phyloP scores from a whole-genome alignment of 1,139 yeast genomes.

The Magnusiomyces starmeri region DNA sequence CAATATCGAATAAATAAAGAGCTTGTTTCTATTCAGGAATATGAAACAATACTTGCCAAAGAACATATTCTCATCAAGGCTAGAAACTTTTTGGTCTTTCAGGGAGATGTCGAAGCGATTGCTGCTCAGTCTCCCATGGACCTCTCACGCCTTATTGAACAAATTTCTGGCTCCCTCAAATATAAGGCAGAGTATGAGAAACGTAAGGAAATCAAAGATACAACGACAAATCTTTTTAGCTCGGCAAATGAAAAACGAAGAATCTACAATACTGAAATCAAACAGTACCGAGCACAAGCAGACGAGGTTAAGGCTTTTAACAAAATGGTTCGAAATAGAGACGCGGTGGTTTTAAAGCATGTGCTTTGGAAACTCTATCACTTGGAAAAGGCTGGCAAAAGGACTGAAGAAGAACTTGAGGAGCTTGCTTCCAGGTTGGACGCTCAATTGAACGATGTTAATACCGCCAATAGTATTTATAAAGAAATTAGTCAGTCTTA shows the following conservation, averaged over 20 bases:
- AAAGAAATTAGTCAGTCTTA: not conserved
- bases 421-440: not conserved
- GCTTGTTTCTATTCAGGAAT: conserved; percentile 57
- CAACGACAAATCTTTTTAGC: conserved; percentile 57
- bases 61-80: conserved; percentile 87
- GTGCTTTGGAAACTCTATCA: conserved; percentile 65
- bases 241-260: conserved; percentile 65
- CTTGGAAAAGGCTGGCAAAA: conserved; percentile 38
- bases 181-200: conserved; percentile 60
- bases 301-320: conserved; percentile 67
- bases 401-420: conserved; percentile 26
- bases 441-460: not conserved
- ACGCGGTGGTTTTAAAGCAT: conserved; percentile 42
- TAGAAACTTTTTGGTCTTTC: conserved; percentile 86
- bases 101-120: conserved; percentile 92
- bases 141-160: conserved; percentile 67
- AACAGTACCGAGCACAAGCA: conserved; percentile 71
- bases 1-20: conserved; percentile 62
- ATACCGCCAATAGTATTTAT: not conserved
- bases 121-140: conserved; percentile 84
- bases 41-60: conserved; percentile 56
- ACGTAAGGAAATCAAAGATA: conserved; percentile 49
- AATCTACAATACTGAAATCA: conserved; percentile 66
- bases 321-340: conserved; percentile 41
- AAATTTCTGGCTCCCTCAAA: conserved; percentile 75